Conservation (phyloP, 108 stramenopile genomes). For the Schizochytrium sp. region DNA sequence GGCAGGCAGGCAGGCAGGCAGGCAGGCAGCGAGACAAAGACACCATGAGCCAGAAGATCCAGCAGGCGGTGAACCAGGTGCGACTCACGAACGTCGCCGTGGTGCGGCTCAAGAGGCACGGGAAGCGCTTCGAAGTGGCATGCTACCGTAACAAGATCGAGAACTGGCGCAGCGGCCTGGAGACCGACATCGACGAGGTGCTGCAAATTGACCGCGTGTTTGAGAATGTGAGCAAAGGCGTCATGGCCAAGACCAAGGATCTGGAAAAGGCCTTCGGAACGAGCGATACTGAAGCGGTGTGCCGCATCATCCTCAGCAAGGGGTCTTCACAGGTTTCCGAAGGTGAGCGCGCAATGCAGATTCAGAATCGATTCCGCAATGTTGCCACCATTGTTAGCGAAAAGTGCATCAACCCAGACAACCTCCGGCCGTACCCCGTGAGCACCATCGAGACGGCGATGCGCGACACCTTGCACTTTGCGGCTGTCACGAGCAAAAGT, state of each 20-base stretch:
- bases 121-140: constrained; percentile 95
- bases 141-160: constrained; percentile 95
- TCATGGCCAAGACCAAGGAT: constrained; percentile 75
- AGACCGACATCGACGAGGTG: constrained; percentile 92
- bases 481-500: constrained; percentile 72
- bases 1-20: too few species aligned
- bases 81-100: constrained; percentile 93
- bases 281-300: constrained; percentile 61
- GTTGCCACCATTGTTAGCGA: constrained; percentile 81
- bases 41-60: constrained; percentile 42
- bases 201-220: constrained; percentile 92
- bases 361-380: constrained; percentile 55
- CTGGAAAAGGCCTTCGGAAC: constrained; percentile 78
- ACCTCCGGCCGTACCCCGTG: constrained; percentile 76
- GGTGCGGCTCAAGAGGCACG: constrained; percentile 70
- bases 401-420: constrained; percentile 78
- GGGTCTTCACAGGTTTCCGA: constrained; percentile 85
- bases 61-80: constrained; percentile 84
- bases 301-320: constrained; percentile 67
- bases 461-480: constrained; percentile 72
- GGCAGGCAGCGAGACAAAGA: neutral
- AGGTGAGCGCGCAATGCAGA: neutral
- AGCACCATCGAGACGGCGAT: constrained; percentile 63
- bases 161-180: constrained; percentile 88
- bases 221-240: constrained; percentile 87